These are phyloP conservation scores for Ceratocystis smalleyi DNA, from an alignment of 2,329 filamentous ascomycete genomes.

Conservation along the genomic window DNA sequence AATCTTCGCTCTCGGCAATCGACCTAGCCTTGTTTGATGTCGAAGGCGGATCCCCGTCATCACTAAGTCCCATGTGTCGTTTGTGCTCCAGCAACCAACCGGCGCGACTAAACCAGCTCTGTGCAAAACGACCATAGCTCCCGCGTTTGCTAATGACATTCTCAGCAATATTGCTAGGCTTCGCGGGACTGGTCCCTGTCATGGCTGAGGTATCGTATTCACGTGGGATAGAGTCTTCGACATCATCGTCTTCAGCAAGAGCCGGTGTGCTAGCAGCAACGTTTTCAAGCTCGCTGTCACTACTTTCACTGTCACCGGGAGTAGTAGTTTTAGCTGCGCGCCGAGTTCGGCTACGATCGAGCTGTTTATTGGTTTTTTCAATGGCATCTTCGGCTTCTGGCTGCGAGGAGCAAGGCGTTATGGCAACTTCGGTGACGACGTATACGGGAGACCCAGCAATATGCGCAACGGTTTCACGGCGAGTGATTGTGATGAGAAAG, in stretches of 20 bases:
- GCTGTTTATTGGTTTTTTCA: slow-evolving; percentile 34
- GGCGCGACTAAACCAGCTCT: slow-evolving; percentile 77
- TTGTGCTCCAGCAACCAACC: slow-evolving; percentile 64
- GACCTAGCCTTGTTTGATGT: slow-evolving; percentile 27
- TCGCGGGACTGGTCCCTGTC: slow-evolving; percentile 23
- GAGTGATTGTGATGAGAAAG: slow-evolving; percentile 76
- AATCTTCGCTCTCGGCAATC: slow-evolving; percentile 13
- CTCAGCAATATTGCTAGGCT: slow-evolving; percentile 55
- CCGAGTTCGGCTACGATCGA: slow-evolving; percentile 18
- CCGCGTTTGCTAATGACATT: slow-evolving; percentile 76
- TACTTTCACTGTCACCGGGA: slow-evolving; percentile 17
- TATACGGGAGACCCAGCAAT: slow-evolving; percentile 72
- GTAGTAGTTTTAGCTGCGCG: not conserved
- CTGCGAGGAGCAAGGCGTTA: slow-evolving; percentile 75
- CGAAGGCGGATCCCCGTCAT: slow-evolving; percentile 20
- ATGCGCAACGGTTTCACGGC: slow-evolving; percentile 75
- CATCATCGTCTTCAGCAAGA: slow-evolving; percentile 25
- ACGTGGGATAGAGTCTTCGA: slow-evolving; percentile 28
- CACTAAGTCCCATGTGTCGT: slow-evolving; percentile 52
- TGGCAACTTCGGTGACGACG: slow-evolving; percentile 69
- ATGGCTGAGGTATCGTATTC: slow-evolving; percentile 23
- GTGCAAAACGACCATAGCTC: slow-evolving; percentile 75
- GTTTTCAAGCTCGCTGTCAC: slow-evolving; percentile 24
- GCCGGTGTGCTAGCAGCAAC: slow-evolving; percentile 30
- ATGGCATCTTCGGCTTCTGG: slow-evolving; percentile 60